Base-by-base conservation (phyloP, 1,139 yeast species). In the Candida sp. region DNA sequence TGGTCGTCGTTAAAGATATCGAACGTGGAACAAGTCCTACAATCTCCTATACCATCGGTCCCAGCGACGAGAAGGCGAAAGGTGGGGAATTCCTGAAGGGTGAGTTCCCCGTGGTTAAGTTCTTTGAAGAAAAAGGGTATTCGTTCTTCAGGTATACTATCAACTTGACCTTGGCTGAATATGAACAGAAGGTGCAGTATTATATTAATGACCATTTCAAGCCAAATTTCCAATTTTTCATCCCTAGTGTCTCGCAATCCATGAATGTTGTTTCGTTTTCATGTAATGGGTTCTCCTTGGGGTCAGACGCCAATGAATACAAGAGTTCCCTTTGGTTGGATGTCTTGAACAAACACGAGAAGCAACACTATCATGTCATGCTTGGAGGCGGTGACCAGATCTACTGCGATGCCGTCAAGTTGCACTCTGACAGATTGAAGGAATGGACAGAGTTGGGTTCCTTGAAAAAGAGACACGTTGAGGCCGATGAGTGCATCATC, bases 311-410 rank as follows among this genome's bases (percentile, higher is more conserved):
- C 1, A 63, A 72, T 2, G 71, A 72, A 12, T 93, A 85, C 69
- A 81, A 84, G 54, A 90, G 93, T 11, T 86, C 91, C 4, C 72
- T 93, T 58, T 94, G 98, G 98, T 78, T 74, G 47, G 97, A 94
- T 64, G 96, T 93, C 3, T 63, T 93, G 61, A 74, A 80, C 30
- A 84, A 84, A 57, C 97, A 92, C 63, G 22, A 56, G 9, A 63
- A 72, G 5, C 68, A 76, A 43, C 93, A 87, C 46, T 91, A 90
- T 70, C 98, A 94, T 65, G 98, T 91, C 5, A 92, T 93, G 96
- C 75, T 93, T 41, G 98, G 98, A 23, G 98, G 98, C 46, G 99
- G 99, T 33, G 99, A 94, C 68, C 99, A 94, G 70, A 81, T 94
- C 49, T 94, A 94, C 68, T 85, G 93, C 51, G 98, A 94, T 68